These are phyloP conservation scores for Phytophthora brassicae DNA, from an alignment of 352 stramenopile species.

Conservation along the genomic window DNA sequence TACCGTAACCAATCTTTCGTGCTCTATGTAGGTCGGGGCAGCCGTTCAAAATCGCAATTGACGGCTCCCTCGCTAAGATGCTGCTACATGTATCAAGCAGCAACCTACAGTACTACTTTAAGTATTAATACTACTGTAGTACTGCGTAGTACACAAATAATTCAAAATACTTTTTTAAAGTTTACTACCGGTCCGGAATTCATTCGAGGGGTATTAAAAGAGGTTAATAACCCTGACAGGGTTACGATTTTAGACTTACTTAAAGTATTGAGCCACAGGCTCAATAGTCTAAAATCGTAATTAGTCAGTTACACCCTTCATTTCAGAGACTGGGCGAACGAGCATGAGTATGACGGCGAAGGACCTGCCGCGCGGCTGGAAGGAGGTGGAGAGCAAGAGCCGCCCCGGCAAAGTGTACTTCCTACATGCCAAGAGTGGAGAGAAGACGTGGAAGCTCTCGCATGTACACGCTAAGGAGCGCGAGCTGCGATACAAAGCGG, in stretches of 20 bases:
- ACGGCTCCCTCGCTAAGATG: slow-evolving; percentile 13
- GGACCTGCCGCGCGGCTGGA: slow-evolving; percentile 84
- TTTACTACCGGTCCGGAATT: no score
- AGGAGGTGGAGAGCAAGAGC: slow-evolving; percentile 87
- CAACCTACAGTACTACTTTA: no score
- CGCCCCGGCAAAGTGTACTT: slow-evolving; percentile 84
- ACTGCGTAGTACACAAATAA: no score
- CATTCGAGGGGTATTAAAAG: no score
- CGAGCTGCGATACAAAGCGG: slow-evolving; percentile 61
- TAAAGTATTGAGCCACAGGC: no score
- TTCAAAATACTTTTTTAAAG: no score
- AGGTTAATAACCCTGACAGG: no score
- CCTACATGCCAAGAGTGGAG: slow-evolving; percentile 78
- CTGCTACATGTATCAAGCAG: not conserved
- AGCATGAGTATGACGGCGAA: slow-evolving; percentile 48
- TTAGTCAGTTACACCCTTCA: no score
- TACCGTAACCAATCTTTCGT: slow-evolving; percentile 4
- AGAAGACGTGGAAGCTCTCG: slow-evolving; percentile 88
- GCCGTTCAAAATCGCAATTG: not conserved
- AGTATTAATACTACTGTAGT: no score
- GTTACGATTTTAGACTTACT: no score
- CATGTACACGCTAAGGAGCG: slow-evolving; percentile 84
- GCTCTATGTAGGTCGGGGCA: slow-evolving; percentile 23
- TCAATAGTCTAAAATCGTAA: no score
- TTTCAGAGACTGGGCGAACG: not conserved